Base-by-base conservation (phyloP, 129 eudicot species). In the Dittrichia graveolens region DNA sequence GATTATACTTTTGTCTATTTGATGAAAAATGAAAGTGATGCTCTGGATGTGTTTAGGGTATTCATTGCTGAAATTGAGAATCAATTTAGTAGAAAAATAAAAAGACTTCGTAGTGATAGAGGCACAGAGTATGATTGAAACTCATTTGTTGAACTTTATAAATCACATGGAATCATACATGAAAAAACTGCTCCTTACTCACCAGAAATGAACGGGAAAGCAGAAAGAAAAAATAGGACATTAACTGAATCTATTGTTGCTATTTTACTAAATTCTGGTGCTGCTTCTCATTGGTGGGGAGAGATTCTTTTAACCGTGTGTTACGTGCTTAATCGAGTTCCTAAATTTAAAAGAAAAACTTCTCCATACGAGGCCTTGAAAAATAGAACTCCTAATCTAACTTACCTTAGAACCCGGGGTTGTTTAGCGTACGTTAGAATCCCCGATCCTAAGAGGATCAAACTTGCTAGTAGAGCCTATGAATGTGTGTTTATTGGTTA, bases 131-230 rank as follows among this genome's bases (percentile, higher is more conserved):
- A n/a, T n/a, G n/a, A n/a, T n/a, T n/a, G n/a, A n/a, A n/a, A n/a
- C n/a, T n/a, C n/a, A n/a, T n/a, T n/a, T n/a, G n/a, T n/a, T n/a
- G n/a, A n/a, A n/a, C n/a, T n/a, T 2, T 69, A 69, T 34, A 52
- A 39, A 12, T 6, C 11, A 0, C 31, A 11, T 18, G 63, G 63
- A 7, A 58, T 72, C 16, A 35, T 72, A 13, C 46, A 57, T 58
- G 76, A n/a, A 72, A 35, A 72, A 7, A 71, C 43, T 55, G 11
- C 66, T 1, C 24, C 67, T 2, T 71, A 40, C 11, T 56, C 66
- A 18, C 76, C 67, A 16, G 56, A 57, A 42, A 71, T 71, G 76
- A 71, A 71, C 18, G 68, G 68, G n/a, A n/a, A n/a, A n/a, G n/a
- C n/a, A 16, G 46, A 58, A 43, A 6, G 13, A 15, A 72, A 59